Evolutionary conservation across 345 rosid genomes (phyloP), one percentile per base, ranked within the genome.

Genomic region (Hirschfeldia incana): DNA sequence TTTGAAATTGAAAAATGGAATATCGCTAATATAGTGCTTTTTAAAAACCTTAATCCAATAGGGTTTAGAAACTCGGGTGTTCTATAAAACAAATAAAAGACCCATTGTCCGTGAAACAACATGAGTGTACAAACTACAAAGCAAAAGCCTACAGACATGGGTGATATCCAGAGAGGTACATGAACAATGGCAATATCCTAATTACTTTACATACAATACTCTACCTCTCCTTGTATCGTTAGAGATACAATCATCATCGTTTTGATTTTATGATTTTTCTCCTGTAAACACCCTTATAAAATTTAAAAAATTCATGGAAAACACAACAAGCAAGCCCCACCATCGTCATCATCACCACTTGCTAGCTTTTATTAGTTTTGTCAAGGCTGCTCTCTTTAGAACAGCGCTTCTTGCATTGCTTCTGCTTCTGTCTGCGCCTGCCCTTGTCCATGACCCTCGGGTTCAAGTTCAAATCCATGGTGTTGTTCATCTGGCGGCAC

Each of bases 381-480:
- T 73, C 51, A 76, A 67, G 39, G 13, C 32, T 28, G 13, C 21
- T 36, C 71, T 65, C 37, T 30, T 13, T 66, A 72, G 72, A 78
- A 78, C 55, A 78, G 77, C 27, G 77, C 77, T 78, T 78, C 63
- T 66, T 78, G 81, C 81, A 78, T 78, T 4, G 78, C 82, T 64
- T 79, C 75, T 74, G 75, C 79, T 46, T 79, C 78, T 4, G 82
- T 73, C 58, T 46, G 82, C 3, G 32, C 29, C 28, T 57, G 61
- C 28, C 61, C 28, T 21, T 57, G 81, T 1, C 28, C 60, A 0
- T 51, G 16, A n/a, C 57, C 57, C 57, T n/a, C 57, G n/a, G 21
- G 57, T 2, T n/a, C 57, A 4, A 37, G 81, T 42, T 42, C 70
- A 21, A 8, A 27, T 39, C 46, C 69, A 32, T 8, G 51, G 69